phyloP scores from a whole-genome alignment of 192 early-diverging fungal species.

The Chytriomyces sp. region DNA sequence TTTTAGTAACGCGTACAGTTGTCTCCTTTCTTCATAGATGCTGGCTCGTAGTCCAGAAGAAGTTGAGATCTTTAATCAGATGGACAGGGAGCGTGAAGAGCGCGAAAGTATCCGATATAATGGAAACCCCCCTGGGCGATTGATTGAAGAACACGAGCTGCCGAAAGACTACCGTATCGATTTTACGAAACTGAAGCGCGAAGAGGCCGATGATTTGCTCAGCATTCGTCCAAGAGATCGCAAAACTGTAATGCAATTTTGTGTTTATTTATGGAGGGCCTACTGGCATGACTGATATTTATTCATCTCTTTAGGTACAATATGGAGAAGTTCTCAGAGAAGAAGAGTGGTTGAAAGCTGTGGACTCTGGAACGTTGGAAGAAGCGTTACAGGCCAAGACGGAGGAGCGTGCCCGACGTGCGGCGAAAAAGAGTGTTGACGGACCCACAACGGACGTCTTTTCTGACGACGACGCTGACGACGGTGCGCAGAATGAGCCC shows the following conservation, averaged over 20 bases:
- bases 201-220: constrained; percentile 51
- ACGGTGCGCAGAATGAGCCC: constrained; percentile 36
- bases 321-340: constrained; percentile 95
- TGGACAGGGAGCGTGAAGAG: constrained; percentile 76
- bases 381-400: constrained; percentile 52
- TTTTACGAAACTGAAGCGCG: constrained; percentile 38
- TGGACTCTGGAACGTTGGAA: constrained; percentile 54
- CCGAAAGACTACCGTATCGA: constrained; percentile 80
- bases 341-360: constrained; percentile 85
- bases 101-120: constrained; percentile 60
- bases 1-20: not conserved
- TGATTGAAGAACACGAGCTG: constrained; percentile 85
- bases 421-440: constrained; percentile 64
- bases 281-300: not conserved
- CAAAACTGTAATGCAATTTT: constrained; percentile 47
- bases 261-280: not conserved
- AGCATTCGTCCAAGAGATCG: constrained; percentile 70
- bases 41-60: constrained; percentile 88
- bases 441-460: constrained; percentile 61
- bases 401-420: constrained; percentile 49
- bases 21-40: constrained; percentile 47
- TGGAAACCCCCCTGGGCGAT: constrained; percentile 74
- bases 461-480: constrained; percentile 66
- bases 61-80: constrained; percentile 67
- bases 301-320: constrained; percentile 48